Conservation (phyloP, 2,329 filamentous ascomycete species). For the Pyrenophora graminea region DNA sequence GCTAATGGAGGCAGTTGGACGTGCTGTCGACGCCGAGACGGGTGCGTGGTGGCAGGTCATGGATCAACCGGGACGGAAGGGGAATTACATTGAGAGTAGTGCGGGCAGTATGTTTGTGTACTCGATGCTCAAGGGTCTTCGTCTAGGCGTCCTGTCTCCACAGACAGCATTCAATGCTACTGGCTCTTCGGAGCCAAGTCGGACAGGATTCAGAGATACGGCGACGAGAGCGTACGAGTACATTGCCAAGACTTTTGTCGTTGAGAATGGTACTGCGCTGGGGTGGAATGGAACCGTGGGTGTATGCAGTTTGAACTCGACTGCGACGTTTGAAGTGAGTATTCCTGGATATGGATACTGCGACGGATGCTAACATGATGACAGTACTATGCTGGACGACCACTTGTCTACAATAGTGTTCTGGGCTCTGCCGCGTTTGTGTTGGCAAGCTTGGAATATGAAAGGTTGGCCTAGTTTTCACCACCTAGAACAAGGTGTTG, state of each 20-base stretch:
- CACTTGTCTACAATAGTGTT: slow-evolving; percentile 33
- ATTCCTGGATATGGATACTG: neutral
- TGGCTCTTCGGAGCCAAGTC: neutral
- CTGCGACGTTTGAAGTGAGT: slow-evolving; percentile 31
- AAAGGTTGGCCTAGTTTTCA: slow-evolving; percentile 6
- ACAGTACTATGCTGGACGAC: slow-evolving; percentile 51
- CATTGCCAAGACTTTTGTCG: slow-evolving; percentile 25
- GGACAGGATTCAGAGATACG: slow-evolving; percentile 6
- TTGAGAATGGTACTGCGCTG: slow-evolving; percentile 25
- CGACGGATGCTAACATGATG: neutral
- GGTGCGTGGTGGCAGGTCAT: slow-evolving; percentile 65
- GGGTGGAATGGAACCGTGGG: slow-evolving; percentile 40
- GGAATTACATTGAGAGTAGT: slow-evolving; percentile 66
- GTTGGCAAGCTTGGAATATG: slow-evolving; percentile 29
- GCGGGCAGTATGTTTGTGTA: slow-evolving; percentile 63
- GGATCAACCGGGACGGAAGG: slow-evolving; percentile 52
- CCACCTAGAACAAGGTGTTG: too few relatives aligned
- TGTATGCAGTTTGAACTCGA: slow-evolving; percentile 33
- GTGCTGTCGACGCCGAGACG: slow-evolving; percentile 26
- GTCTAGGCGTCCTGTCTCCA: slow-evolving; percentile 40
- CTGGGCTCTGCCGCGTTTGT: slow-evolving; percentile 31
- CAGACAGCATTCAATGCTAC: neutral
- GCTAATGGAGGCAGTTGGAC: slow-evolving; percentile 42
- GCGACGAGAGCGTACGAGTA: slow-evolving; percentile 48
- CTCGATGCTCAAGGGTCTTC: slow-evolving; percentile 55